Conservation (phyloP, 1,284 basidiomycete genomes). For the Naganishia cerealis region DNA sequence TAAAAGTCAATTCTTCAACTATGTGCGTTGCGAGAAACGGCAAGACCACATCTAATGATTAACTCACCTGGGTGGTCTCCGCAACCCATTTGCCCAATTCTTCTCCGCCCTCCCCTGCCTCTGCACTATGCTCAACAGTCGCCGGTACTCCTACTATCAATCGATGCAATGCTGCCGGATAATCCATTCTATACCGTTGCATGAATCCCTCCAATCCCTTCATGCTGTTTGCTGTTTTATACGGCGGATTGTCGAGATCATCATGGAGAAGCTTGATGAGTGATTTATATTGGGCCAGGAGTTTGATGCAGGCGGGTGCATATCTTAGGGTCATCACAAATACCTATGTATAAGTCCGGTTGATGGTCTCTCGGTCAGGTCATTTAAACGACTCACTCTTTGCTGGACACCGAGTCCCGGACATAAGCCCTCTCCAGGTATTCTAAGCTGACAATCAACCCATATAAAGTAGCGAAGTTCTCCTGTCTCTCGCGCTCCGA, state of each 20-base stretch:
- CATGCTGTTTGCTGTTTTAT: conserved; percentile 43
- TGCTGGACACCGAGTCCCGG: conserved; percentile 82
- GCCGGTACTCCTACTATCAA: conserved; percentile 91
- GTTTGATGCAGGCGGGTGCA: conserved; percentile 86
- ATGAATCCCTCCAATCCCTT: conserved; percentile 79
- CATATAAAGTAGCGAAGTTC: conserved; percentile 84
- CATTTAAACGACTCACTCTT: conserved; percentile 65
- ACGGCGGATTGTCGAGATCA: conserved; percentile 60
- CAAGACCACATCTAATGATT: background rate
- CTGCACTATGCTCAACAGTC: conserved; percentile 82
- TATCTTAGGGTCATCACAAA: conserved; percentile 63
- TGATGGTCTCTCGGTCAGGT: conserved; percentile 25
- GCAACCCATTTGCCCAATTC: conserved; percentile 98
- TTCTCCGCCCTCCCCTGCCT: conserved; percentile 67
- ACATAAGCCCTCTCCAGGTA: conserved; percentile 95
- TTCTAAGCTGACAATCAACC: conserved; percentile 85
- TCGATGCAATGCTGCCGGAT: conserved; percentile 85
- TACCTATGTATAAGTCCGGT: conserved; percentile 35
- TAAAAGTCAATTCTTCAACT: background rate
- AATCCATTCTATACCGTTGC: conserved; percentile 90
- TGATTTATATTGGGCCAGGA: conserved; percentile 94
- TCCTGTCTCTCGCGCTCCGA: conserved; percentile 86
- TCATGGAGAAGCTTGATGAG: conserved; percentile 89
- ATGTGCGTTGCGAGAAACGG: background rate
- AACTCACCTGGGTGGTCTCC: conserved; percentile 85